Evolutionary conservation across 139 green algal genomes (phyloP).

Genomic region (Coelastrella sp.): DNA sequence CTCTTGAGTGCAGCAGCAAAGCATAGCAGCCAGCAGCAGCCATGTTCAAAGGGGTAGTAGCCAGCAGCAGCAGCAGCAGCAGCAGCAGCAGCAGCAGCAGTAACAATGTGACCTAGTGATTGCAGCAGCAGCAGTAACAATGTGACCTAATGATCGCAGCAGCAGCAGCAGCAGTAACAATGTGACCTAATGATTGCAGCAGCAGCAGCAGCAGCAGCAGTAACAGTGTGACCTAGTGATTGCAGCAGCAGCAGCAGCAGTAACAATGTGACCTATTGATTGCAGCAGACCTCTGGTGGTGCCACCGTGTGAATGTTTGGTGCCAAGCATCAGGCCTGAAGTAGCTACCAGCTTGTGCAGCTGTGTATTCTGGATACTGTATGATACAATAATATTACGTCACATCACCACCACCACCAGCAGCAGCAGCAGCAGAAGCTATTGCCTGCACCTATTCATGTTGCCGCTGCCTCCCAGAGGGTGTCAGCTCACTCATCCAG

Average conservation of each 20-base stretch:
- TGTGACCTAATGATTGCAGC: neutral
- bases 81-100: neutral
- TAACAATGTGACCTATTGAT: neutral
- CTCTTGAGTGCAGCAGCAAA: neutral
- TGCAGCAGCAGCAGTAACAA: neutral
- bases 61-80: constrained; percentile 38
- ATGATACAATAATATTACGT: too few relatives aligned
- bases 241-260: neutral
- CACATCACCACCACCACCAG: too few relatives aligned
- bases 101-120: neutral
- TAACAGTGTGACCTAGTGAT: neutral
- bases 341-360: too few relatives aligned
- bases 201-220: neutral
- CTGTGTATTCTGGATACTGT: too few relatives aligned
- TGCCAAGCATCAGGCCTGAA: too few relatives aligned
- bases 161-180: too few relatives aligned
- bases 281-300: neutral
- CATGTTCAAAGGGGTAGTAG: neutral
- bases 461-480: too few relatives aligned
- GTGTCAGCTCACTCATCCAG: too few relatives aligned
- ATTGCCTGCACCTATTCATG: too few relatives aligned
- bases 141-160: neutral
- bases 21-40: neutral
- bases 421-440: neutral
- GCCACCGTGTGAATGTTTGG: too few relatives aligned